Evolutionary conservation across 805 yeast genomes (phyloP).

Genomic region (Ogataea allantospora): DNA sequence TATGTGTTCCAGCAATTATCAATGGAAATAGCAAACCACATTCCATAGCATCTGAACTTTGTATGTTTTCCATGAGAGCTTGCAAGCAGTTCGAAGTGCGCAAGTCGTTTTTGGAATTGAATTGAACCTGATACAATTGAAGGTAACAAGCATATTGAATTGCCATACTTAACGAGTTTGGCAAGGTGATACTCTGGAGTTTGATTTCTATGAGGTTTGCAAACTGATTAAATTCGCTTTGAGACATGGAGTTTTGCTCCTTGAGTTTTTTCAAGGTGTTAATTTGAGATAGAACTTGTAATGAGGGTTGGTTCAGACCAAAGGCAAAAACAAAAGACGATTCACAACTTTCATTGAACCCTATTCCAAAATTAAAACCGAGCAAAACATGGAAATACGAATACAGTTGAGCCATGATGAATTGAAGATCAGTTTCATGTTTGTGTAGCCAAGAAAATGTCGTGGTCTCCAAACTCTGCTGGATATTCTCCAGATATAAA

Average conservation of each 20-base stretch:
- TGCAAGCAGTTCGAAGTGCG: not conserved
- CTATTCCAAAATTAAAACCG: constrained; percentile 1
- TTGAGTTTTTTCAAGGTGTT: constrained; percentile 5
- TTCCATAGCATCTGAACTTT: not conserved
- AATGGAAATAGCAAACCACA: constrained; percentile 2
- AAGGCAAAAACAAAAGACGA: constrained; percentile 1
- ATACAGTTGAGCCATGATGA: constrained; percentile 2
- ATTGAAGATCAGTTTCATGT: constrained; percentile 1
- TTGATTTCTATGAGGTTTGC: constrained; percentile 3
- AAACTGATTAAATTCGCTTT: constrained; percentile 1
- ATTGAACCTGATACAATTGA: constrained; percentile 2
- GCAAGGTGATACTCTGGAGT: not conserved
- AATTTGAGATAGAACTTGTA: constrained; percentile 5
- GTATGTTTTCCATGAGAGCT: constrained; percentile 2
- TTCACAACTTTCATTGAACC: not conserved
- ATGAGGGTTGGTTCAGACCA: constrained; percentile 3
- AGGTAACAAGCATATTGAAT: constrained; percentile 6
- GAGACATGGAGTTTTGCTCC: constrained; percentile 4
- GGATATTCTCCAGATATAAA: constrained; percentile 6
- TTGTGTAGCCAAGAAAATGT: constrained; percentile 1
- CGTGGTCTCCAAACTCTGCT: not conserved
- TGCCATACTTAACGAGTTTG: constrained; percentile 2
- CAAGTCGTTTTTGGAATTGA: not conserved
- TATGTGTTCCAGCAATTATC: constrained; percentile 4
- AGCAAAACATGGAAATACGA: constrained; percentile 1